A percentile compares a stretch with the other conserved stretches of the same genome.
Conservation (phyloP, 495 filamentous ascomycete genomes). For the Beverwykella pulmonaria region DNA sequence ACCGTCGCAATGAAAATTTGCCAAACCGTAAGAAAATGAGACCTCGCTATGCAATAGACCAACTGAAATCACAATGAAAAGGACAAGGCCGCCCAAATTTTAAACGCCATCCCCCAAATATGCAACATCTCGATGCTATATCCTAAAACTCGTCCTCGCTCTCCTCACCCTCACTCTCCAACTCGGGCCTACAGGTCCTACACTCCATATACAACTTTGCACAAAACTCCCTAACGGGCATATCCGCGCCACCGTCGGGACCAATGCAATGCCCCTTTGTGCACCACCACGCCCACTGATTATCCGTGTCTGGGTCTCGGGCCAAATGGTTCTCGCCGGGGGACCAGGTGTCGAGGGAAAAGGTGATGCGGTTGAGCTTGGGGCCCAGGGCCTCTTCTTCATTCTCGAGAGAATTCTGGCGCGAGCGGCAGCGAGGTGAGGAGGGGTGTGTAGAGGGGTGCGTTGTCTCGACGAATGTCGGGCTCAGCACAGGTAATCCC, state of each 20-base stretch:
- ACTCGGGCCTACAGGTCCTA: conserved; percentile 23
- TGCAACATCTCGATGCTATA: not conserved
- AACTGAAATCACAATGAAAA: not conserved
- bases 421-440: not conserved
- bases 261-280: conserved; percentile 14
- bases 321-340: conserved; percentile 32
- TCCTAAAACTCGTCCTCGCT: not conserved
- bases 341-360: conserved; percentile 30
- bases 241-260: not conserved
- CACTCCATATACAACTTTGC: conserved; percentile 32
- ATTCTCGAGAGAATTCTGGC: not conserved
- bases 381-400: conserved; percentile 1
- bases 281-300: conserved; percentile 34
- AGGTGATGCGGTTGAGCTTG: conserved; percentile 30
- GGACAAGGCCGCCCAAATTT: too few relatives aligned
- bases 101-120: not conserved
- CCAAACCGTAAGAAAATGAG: too few relatives aligned
- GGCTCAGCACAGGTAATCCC: not conserved
- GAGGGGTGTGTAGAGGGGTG: not conserved
- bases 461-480: not conserved
- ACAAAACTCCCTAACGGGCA: conserved; percentile 34
- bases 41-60: not conserved
- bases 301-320: conserved; percentile 4
- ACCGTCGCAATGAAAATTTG: not conserved
- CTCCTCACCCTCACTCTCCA: conserved; percentile 6